Evolutionary conservation across 2,329 filamentous ascomycete species (phyloP).

Genomic region (Juglanconis juglandina): DNA sequence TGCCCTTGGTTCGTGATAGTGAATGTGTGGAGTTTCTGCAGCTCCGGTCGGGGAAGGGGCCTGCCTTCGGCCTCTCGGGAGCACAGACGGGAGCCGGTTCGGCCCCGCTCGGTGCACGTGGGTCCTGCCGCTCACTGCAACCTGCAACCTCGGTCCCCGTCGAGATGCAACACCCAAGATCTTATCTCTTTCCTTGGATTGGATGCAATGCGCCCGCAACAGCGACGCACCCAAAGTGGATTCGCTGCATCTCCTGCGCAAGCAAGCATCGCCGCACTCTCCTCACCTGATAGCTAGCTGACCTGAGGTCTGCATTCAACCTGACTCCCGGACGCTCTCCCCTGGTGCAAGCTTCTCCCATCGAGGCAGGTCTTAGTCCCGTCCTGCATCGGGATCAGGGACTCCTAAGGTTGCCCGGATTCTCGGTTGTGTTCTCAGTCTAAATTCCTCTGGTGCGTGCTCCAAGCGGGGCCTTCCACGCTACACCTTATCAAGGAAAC

Average conservation of each 20-base stretch:
- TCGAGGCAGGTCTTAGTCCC: not conserved
- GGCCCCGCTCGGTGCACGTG: not conserved
- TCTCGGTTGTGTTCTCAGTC: not conserved
- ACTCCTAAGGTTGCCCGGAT: not conserved
- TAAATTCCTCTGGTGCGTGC: not conserved
- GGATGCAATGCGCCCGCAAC: not conserved
- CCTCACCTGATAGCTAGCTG: too few relatives aligned
- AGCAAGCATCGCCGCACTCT: too few relatives aligned
- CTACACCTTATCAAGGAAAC: too few relatives aligned
- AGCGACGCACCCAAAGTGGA: not conserved
- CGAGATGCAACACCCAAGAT: not conserved
- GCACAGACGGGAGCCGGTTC: not conserved
- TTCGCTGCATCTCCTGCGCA: not conserved
- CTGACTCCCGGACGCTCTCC: not conserved
- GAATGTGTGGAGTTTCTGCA: not conserved
- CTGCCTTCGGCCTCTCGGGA: not conserved
- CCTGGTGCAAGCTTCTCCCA: not conserved
- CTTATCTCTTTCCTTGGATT: not conserved
- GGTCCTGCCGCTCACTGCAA: too few relatives aligned
- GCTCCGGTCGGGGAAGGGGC: not conserved
- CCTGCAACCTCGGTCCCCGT: not conserved
- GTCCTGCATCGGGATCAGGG: not conserved
- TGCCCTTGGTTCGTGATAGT: not conserved
- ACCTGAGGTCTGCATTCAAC: not conserved
- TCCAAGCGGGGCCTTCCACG: not conserved